Base-by-base conservation (phyloP, 805 yeast species). In the Candida silvicultrix region DNA sequence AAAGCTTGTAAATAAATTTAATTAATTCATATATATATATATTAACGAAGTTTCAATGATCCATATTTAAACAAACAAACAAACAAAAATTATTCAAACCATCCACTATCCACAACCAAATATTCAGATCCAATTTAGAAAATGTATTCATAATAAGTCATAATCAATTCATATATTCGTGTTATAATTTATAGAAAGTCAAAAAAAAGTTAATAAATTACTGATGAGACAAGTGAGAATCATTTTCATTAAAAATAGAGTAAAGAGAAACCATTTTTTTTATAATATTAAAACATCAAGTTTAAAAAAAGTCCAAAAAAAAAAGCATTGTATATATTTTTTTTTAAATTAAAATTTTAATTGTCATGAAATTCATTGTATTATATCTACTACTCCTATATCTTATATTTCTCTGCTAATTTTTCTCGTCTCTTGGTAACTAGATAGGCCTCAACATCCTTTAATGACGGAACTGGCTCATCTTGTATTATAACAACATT, bases 1-100 rank as follows among this genome's bases (percentile, higher is more conserved):
- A 60, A 63, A 48, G 82, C 83, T 48, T 56, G 71, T 55, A 76
- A 77, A 70, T 77, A 74, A 65, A 31, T 15, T 15, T n/a, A 31
- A n/a, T n/a, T n/a, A n/a, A n/a, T n/a, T n/a, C n/a, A 36, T 40
- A 14, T 18, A 39, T 23, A 15, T 23, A 23, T 20, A n/a, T 35
- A 18, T 35, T 35, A 12, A 35, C 21, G 38, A 35, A 18, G 38
- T 20, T 35, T 34, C 20, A 18, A 35, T 18, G 38, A 35, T 35
- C 21, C 38, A 35, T 28, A 28, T 28, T 28, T 28, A 28, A 28
- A 5, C 8, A 28, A 28, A 28, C 12, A 5, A 7, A 32, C 19
- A 9, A 9, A n/a, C 10, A 32, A 12, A n/a, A n/a, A n/a, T n/a
- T n/a, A n/a, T n/a, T n/a, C n/a, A n/a, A n/a, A n/a, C n/a, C n/a